Conservation (phyloP, 106 monocot genomes). For the Posidonia australis region DNA sequence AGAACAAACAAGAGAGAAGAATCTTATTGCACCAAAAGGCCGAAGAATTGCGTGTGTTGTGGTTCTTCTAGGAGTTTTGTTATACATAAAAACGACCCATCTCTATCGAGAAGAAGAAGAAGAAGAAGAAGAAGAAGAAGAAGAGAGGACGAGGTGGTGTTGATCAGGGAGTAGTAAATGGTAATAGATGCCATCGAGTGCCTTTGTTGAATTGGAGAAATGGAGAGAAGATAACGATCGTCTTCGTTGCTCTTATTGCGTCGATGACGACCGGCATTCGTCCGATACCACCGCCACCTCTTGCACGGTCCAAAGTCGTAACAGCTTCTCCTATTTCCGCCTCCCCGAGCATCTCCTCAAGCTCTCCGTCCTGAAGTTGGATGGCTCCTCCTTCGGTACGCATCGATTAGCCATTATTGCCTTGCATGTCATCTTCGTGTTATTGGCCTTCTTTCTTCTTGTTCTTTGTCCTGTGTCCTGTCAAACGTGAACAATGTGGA, state of each 20-base stretch:
- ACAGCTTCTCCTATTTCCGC: constrained; percentile 20
- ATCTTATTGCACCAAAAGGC: background rate
- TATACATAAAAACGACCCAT: background rate
- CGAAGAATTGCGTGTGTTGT: background rate
- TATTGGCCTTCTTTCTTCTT: background rate
- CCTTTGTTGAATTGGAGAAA: too few species aligned
- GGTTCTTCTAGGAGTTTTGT: background rate
- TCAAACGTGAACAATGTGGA: too few species aligned
- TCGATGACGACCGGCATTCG: background rate
- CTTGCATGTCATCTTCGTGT: background rate
- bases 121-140: too few species aligned
- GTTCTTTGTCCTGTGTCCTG: background rate
- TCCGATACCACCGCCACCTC: background rate
- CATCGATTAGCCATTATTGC: background rate
- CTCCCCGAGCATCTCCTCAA: constrained; percentile 21
- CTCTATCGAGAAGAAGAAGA: background rate
- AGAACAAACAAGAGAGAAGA: background rate
- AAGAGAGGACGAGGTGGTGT: too few species aligned
- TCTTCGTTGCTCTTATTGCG: background rate
- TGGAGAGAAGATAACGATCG: too few species aligned
- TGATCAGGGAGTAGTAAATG: too few species aligned
- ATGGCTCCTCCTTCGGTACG: constrained; percentile 27
- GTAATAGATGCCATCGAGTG: too few species aligned
- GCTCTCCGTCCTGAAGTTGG: constrained; percentile 23
- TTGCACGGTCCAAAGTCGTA: background rate